Conservation (phyloP, 176 grass and related monocot genomes). For the Cymbopogon citratus region DNA sequence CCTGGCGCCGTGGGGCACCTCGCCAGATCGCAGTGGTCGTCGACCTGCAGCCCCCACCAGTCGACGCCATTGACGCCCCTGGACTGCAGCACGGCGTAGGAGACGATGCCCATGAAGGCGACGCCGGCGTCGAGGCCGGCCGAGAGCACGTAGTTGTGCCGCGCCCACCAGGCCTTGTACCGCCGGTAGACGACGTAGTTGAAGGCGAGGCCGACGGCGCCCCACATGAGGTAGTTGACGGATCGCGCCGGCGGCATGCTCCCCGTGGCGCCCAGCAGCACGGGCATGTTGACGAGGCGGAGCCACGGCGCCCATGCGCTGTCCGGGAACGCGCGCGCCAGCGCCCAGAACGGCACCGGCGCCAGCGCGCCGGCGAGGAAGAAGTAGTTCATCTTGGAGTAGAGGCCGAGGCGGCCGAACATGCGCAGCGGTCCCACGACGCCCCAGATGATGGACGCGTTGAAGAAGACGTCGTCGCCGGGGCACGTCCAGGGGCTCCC, state of each 20-base stretch:
- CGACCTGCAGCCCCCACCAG: constrained; percentile 70
- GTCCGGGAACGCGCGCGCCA: constrained; percentile 38
- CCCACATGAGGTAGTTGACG: constrained; percentile 74
- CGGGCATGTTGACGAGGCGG: constrained; percentile 60
- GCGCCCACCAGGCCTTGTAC: constrained; percentile 59
- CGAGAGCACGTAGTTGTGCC: constrained; percentile 70
- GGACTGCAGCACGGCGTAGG: constrained; percentile 44
- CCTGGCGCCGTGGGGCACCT: constrained; percentile 50
- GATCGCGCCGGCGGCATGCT: constrained; percentile 61
- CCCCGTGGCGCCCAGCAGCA: constrained; percentile 50
- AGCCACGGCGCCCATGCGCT: constrained; percentile 33
- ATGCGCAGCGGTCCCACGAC: constrained; percentile 69
- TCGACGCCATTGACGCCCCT: constrained; percentile 34
- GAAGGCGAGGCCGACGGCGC: constrained; percentile 46
- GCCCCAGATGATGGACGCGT: constrained; percentile 91
- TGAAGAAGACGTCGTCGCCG: constrained; percentile 68
- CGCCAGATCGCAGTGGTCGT: constrained; percentile 54
- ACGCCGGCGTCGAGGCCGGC: constrained; percentile 48
- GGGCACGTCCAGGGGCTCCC: constrained; percentile 94
- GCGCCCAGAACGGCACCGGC: constrained; percentile 54
- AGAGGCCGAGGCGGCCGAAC: constrained; percentile 56
- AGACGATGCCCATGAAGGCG: constrained; percentile 49
- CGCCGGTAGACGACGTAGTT: constrained; percentile 46
- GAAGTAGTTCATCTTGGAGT: constrained; percentile 66
- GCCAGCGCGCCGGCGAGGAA: constrained; percentile 60